Percentiles rank a stretch among this genome's conserved stretches.
These are phyloP conservation scores for Argentina anserina DNA, from an alignment of 306 rosid species.

Conservation along the genomic window DNA sequence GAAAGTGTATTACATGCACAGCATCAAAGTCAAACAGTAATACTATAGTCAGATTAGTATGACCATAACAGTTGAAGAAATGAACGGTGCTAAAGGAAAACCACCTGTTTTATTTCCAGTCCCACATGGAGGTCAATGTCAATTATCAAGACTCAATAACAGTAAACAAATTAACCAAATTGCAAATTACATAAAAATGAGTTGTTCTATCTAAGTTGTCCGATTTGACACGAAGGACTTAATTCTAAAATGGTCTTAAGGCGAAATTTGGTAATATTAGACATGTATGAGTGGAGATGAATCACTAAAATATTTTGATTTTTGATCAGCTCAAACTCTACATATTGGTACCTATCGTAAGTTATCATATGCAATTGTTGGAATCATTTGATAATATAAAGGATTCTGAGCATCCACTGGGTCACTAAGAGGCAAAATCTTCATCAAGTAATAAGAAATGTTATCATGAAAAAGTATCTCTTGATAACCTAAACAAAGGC, in stretches of 20 bases:
- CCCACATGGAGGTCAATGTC: slow-evolving; percentile 1
- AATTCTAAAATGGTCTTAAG: too few species aligned
- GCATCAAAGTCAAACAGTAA: neutral
- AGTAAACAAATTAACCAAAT: neutral
- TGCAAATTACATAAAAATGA: neutral
- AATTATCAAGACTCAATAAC: too few species aligned
- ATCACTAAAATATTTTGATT: neutral
- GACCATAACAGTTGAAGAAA: neutral
- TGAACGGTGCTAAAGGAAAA: neutral
- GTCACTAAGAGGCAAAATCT: neutral
- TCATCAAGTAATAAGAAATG: neutral
- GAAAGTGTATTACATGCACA: neutral
- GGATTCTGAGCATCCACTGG: neutral
- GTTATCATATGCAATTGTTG: neutral
- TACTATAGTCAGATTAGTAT: neutral
- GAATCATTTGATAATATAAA: neutral
- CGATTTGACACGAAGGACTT: neutral
- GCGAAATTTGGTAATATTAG: neutral
- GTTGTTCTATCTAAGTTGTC: neutral
- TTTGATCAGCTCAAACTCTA: neutral
- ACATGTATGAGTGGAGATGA: neutral
- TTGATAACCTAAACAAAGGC: neutral
- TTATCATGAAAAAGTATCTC: neutral
- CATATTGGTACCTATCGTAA: neutral
- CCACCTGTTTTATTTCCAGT: neutral